Conservation (phyloP, 2,329 filamentous ascomycete species). For the Chalara sp. region DNA sequence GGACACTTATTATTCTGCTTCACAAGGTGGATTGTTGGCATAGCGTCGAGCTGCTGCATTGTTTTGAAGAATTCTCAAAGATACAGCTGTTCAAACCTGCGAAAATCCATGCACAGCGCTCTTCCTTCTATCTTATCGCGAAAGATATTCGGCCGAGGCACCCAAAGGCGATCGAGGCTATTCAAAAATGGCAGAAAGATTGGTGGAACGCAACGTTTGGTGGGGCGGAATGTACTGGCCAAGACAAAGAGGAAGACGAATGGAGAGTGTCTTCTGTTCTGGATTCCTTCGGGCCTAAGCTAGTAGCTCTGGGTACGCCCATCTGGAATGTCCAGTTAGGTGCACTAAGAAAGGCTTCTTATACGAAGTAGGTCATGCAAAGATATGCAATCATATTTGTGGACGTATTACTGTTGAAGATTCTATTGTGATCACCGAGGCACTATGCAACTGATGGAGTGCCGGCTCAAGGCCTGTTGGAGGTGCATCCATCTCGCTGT, state of each 20-base stretch:
- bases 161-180: slow-evolving; percentile 2
- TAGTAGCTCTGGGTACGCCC: neutral
- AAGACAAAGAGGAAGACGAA: neutral
- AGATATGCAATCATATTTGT: too few species aligned
- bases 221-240: neutral
- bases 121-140: slow-evolving; percentile 15
- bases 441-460: too few species aligned
- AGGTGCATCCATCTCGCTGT: too few species aligned
- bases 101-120: slow-evolving; percentile 11
- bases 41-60: slow-evolving; percentile 10
- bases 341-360: neutral
- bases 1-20: slow-evolving; percentile 12
- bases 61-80: slow-evolving; percentile 7
- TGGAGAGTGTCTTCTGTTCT: neutral
- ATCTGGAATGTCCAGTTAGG: neutral
- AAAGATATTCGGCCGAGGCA: slow-evolving; percentile 10
- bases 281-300: neutral
- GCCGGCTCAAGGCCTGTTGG: too few species aligned
- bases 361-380: neutral
- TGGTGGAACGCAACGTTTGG: slow-evolving; percentile 16
- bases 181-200: slow-evolving; percentile 11
- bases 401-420: too few species aligned
- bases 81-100: slow-evolving; percentile 12
- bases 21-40: slow-evolving; percentile 11
- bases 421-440: too few species aligned